These are phyloP conservation scores for Colletotrichum karsti DNA, from an alignment of 2,329 filamentous ascomycete genomes.

Conservation along the genomic window DNA sequence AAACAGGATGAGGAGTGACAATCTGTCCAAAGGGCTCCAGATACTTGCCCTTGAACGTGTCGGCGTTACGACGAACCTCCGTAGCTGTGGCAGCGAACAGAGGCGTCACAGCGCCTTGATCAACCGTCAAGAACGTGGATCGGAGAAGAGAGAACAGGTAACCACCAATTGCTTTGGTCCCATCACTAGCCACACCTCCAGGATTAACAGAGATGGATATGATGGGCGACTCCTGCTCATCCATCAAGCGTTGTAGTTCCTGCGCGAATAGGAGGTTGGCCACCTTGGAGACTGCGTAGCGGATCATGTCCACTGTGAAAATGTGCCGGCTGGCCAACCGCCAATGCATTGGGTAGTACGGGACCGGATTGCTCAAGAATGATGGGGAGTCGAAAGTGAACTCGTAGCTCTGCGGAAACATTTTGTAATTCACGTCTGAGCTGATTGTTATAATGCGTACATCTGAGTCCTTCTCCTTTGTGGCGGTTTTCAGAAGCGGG, in stretches of 20 bases:
- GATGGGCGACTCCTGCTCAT: conserved; percentile 26
- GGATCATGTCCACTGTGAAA: conserved; percentile 33
- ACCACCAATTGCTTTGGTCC: neutral
- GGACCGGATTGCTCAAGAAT: conserved; percentile 15
- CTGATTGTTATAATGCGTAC: conserved; percentile 35
- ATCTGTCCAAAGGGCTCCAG: conserved; percentile 28
- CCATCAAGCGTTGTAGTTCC: conserved; percentile 32
- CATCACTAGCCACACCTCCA: conserved; percentile 27
- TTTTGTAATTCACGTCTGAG: conserved; percentile 27
- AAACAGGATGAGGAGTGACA: conserved; percentile 16
- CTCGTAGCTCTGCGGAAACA: conserved; percentile 31
- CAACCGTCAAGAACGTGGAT: conserved; percentile 14
- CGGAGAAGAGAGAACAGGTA: conserved; percentile 16
- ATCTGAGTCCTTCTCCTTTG: conserved; percentile 27
- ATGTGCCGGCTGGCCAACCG: conserved; percentile 8
- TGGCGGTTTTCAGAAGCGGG: conserved; percentile 35
- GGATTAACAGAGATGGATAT: conserved; percentile 31
- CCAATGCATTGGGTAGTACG: conserved; percentile 29
- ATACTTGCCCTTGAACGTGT: conserved; percentile 31
- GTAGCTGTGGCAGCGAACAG: conserved; percentile 32
- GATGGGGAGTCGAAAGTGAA: conserved; percentile 31
- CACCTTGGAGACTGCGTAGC: conserved; percentile 34
- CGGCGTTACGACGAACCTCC: conserved; percentile 16
- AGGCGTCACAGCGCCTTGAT: conserved; percentile 28
- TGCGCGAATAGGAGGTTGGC: conserved; percentile 33